phyloP scores from a whole-genome alignment of 2,329 filamentous ascomycete genomes.

The Periconia digitata region DNA sequence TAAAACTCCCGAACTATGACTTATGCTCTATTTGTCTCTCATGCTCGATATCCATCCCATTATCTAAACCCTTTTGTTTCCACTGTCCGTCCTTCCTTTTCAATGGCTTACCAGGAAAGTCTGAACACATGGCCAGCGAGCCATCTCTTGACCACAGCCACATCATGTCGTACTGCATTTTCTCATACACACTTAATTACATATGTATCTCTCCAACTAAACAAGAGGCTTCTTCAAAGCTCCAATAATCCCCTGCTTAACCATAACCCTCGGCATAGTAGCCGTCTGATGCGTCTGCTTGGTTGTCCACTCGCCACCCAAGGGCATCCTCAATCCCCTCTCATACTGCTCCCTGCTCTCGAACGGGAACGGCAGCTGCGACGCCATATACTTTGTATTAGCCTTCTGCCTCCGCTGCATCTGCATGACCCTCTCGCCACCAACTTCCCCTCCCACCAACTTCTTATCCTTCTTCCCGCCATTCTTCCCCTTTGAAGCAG shows the following conservation, averaged over 20 bases:
- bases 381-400: constrained; percentile 86
- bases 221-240: constrained; percentile 79
- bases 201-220: too few relatives aligned
- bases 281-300: constrained; percentile 89
- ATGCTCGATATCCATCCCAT: too few relatives aligned
- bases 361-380: constrained; percentile 83
- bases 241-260: constrained; percentile 92
- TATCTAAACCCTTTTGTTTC: too few relatives aligned
- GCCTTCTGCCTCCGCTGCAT: constrained; percentile 90
- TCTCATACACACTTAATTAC: too few relatives aligned
- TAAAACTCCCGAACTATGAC: neutral
- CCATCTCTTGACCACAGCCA: too few relatives aligned
- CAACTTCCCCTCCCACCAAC: constrained; percentile 79
- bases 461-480: constrained; percentile 51
- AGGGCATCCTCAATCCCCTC: constrained; percentile 77
- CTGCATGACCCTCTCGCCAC: constrained; percentile 72
- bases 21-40: neutral
- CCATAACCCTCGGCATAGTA: constrained; percentile 83
- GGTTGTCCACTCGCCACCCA: constrained; percentile 95
- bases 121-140: too few relatives aligned
- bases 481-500: constrained; percentile 57
- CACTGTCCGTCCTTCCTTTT: too few relatives aligned
- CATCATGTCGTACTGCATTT: too few relatives aligned
- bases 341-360: constrained; percentile 90
- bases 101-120: too few relatives aligned